phyloP scores from a whole-genome alignment of 345 rosid species.

The Pistacia vera region DNA sequence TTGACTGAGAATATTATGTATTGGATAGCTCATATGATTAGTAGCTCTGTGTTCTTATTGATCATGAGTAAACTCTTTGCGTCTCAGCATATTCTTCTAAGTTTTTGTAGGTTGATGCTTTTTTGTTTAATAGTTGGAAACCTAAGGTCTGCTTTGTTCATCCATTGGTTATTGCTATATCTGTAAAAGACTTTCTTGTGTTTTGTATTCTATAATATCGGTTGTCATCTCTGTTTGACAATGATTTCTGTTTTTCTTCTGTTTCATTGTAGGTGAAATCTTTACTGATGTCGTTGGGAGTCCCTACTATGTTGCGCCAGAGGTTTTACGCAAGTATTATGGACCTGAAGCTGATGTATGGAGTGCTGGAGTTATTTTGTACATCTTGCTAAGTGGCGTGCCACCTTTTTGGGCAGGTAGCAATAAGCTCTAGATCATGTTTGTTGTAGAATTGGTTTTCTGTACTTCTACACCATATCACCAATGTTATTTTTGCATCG shows the following conservation, averaged over 20 bases:
- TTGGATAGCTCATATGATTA: too few species aligned
- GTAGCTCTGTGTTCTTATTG: too few species aligned
- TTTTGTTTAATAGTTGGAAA: neutral
- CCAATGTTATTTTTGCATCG: slow-evolving; percentile 12
- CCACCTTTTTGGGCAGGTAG: slow-evolving; percentile 91
- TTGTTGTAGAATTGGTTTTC: slow-evolving; percentile 16
- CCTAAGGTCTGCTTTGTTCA: neutral
- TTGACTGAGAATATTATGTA: too few species aligned
- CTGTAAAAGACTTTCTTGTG: neutral
- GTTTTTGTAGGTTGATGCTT: too few species aligned
- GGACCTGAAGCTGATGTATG: slow-evolving; percentile 77
- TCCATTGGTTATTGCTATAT: slow-evolving; percentile 8
- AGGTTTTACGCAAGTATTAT: slow-evolving; percentile 68
- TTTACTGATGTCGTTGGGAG: slow-evolving; percentile 81
- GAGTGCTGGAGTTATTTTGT: slow-evolving; percentile 84
- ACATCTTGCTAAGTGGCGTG: slow-evolving; percentile 70
- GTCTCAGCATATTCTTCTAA: neutral
- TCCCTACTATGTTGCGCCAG: slow-evolving; percentile 86
- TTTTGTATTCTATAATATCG: neutral
- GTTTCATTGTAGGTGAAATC: slow-evolving; percentile 42
- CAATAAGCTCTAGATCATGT: slow-evolving; percentile 14
- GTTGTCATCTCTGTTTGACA: slow-evolving; percentile 14
- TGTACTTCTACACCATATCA: slow-evolving; percentile 2
- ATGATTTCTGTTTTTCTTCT: slow-evolving; percentile 2
- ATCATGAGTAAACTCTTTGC: neutral